Evolutionary conservation across 371 early-diverging fungal genomes (phyloP), one percentile per base, ranked within the genome.

Genomic region (Batkoa obscura): DNA sequence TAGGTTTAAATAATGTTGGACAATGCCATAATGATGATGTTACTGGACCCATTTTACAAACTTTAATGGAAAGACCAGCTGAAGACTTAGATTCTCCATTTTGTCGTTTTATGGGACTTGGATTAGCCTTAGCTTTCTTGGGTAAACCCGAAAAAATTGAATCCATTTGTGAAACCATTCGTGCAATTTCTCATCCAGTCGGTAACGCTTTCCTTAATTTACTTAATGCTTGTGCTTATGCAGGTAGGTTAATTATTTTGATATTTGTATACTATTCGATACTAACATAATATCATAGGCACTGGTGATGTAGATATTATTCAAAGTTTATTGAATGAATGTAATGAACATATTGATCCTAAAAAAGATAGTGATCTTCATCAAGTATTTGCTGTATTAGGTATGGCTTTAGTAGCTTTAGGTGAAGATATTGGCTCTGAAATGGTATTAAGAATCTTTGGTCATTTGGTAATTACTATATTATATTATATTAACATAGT

Each of bases 271-370:
- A 23, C 23, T 23, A 23, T 23, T 23, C 23, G 23, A 23, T 6
- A 42, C 32, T 33, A 12, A n/a, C 3, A 47, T 49, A 13, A 6
- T 51, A 17, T 43, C 36, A 23, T 48, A 71, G 73, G 69, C 38
- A 83, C 94, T 9, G 98, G 98, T 36, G 93, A 97, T 66, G 97
- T 97, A 6, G 73, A 95, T 51, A 91, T 88, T 69, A 76, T 97
- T 8, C 97, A 97, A 67, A 80, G 85, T 62, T 87, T 96, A 91
- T 79, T 96, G 45, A 93, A 90, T 64, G 64, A 79, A 57, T 93
- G 94, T 75, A 87, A 85, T 50, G 94, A 94, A 67, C 96, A 94
- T 62, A 69, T 92, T 54, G 90, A 91, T 58, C 68, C 80, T 36
- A 82, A 80, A 56, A 86, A 85, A 57, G 89, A 83, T 35, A 83